phyloP scores from a whole-genome alignment of 2,329 filamentous ascomycete species.

The Ophiostoma piceae region DNA sequence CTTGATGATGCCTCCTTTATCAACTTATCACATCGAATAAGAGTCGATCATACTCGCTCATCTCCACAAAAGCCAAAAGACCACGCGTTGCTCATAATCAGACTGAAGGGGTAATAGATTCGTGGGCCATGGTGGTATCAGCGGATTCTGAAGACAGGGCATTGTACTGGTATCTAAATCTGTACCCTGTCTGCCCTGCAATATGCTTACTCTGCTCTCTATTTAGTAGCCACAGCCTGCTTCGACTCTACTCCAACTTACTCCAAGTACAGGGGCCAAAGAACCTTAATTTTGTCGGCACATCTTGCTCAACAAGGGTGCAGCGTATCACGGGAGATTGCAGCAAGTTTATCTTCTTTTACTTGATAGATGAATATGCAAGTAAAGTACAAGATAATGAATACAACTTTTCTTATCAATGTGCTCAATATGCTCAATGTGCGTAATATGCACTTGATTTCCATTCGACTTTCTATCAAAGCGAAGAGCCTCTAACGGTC shows the following conservation, averaged over 20 bases:
- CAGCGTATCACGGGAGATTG: not conserved
- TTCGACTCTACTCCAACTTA: too few species aligned
- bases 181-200: too few species aligned
- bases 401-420: too few species aligned
- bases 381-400: not conserved
- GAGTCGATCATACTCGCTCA: constrained; percentile 1
- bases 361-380: not conserved
- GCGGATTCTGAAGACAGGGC: too few species aligned
- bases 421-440: too few species aligned
- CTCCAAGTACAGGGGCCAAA: not conserved
- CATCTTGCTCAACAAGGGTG: constrained; percentile 2
- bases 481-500: constrained; percentile 11
- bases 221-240: not conserved
- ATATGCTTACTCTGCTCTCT: not conserved
- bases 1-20: not conserved
- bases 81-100: constrained; percentile 12
- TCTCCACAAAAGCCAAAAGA: constrained; percentile 8
- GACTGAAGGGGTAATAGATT: constrained; percentile 2
- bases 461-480: too few species aligned
- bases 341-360: not conserved
- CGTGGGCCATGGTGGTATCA: not conserved
- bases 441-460: too few species aligned
- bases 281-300: constrained; percentile 9
- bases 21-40: not conserved
- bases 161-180: not conserved